Evolutionary conservation across 108 stramenopile genomes (phyloP), one percentile per base, ranked within the genome.

Genomic region (Skeletonema tropicum): DNA sequence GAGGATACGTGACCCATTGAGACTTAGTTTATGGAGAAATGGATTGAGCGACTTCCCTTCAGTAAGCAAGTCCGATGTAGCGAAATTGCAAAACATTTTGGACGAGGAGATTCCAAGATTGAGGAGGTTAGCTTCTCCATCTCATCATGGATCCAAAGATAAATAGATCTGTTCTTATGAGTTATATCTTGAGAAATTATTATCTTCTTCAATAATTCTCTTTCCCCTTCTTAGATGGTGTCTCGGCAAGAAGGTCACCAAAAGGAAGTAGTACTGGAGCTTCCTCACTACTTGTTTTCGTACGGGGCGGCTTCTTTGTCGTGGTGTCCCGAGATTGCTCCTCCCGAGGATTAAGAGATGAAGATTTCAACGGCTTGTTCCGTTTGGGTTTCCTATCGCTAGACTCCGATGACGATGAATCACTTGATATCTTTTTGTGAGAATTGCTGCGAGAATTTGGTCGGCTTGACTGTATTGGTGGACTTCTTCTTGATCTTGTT

Each of bases 61-160:
- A 11, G 92, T 90, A 14, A 85, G 71, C 25, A 71, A 82, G 30
- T 63, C 57, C 29, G 94, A 98, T 26, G 58, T 95, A 11, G 33
- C 81, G 10, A 57, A 84, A 23, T 70, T 98, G 79, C 82, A 94
- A 66, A 64, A 75, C 6, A 96, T 98, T 57, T 77, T 98, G 60
- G 89, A 95, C 42, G 70, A 81, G 63, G 95, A 97, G 1, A 94
- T 98, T 42, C 97, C 97, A 8, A 48, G 68, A 45, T 74, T 98
- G 49, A 69, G 97, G 69, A 82, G 96, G 49, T 46, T 93, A 66
- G 95, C 91, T 5, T 91, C 92, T 59, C 92, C 94, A 3, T 72
- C 82, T 6, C 89, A 90, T 73, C 86, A 80, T 77, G 89, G 89
- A 12, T 87, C 80, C 8, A 76, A 36, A 42, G 33, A 75, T 32